phyloP scores from a whole-genome alignment of 306 rosid species.

The Inga laurina region DNA sequence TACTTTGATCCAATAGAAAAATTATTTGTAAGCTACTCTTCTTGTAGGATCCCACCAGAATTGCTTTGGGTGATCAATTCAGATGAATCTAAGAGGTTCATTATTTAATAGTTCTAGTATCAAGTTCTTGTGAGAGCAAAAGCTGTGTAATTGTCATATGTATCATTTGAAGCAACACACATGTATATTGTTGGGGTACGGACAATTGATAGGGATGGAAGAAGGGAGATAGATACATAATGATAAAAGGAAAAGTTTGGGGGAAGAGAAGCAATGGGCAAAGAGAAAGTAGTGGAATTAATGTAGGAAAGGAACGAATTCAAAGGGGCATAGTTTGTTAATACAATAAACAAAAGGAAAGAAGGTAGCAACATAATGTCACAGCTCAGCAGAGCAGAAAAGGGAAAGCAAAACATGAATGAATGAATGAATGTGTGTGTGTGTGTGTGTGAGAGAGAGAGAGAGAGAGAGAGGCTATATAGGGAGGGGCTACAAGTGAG shows the following conservation, averaged over 20 bases:
- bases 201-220: background rate
- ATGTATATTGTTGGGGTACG: background rate
- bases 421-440: background rate
- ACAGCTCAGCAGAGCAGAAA: slow-evolving; percentile 34
- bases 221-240: background rate
- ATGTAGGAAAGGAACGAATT: background rate
- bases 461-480: background rate
- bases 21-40: too few species aligned
- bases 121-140: background rate
- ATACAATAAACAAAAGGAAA: background rate
- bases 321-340: background rate
- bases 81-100: background rate
- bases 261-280: background rate
- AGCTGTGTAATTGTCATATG: background rate
- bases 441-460: background rate
- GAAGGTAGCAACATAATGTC: background rate
- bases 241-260: background rate
- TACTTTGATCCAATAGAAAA: too few species aligned
- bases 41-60: too few species aligned
- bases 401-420: background rate
- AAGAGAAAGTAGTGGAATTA: background rate
- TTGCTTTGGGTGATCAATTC: background rate
- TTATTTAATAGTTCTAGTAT: background rate
- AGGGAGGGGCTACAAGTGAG: background rate
- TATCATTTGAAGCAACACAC: background rate